Conservation (phyloP, 768 basidiomycete species). For the Cubamyces lactineus region DNA sequence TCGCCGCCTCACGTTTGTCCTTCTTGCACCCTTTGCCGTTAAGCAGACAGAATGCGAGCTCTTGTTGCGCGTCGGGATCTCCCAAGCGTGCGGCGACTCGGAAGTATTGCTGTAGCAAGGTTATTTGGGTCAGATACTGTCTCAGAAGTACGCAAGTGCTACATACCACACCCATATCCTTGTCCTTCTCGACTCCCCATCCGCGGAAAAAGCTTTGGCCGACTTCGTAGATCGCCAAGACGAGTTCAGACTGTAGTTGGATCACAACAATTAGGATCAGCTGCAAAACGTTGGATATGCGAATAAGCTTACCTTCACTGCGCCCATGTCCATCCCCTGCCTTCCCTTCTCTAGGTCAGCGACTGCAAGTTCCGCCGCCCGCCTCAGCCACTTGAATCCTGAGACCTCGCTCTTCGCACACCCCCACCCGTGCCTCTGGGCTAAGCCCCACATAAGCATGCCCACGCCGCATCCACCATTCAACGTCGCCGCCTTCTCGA, state of each 20-base stretch:
- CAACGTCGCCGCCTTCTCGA: constrained; percentile 75
- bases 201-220: constrained; percentile 93
- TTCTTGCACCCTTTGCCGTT: constrained; percentile 92
- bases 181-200: constrained; percentile 86
- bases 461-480: constrained; percentile 84
- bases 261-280: background rate
- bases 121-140: constrained; percentile 2
- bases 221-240: constrained; percentile 89
- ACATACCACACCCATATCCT: constrained; percentile 86
- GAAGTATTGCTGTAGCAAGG: constrained; percentile 71
- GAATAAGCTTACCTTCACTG: constrained; percentile 51
- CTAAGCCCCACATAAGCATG: constrained; percentile 91
- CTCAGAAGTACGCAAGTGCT: background rate
- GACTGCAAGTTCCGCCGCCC: constrained; percentile 81
- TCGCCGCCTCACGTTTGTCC: constrained; percentile 82
- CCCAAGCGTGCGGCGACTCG: constrained; percentile 81
- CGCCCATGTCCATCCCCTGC: constrained; percentile 53
- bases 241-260: constrained; percentile 65
- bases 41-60: constrained; percentile 82
- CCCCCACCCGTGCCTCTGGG: constrained; percentile 89
- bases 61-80: constrained; percentile 85
- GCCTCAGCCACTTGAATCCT: constrained; percentile 82
- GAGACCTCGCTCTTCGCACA: constrained; percentile 74
- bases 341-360: constrained; percentile 71
- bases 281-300: background rate